Evolutionary conservation across 176 grass and related monocot genomes (phyloP), one percentile per base, ranked within the genome.

Genomic region (Saccharum spontaneum): DNA sequence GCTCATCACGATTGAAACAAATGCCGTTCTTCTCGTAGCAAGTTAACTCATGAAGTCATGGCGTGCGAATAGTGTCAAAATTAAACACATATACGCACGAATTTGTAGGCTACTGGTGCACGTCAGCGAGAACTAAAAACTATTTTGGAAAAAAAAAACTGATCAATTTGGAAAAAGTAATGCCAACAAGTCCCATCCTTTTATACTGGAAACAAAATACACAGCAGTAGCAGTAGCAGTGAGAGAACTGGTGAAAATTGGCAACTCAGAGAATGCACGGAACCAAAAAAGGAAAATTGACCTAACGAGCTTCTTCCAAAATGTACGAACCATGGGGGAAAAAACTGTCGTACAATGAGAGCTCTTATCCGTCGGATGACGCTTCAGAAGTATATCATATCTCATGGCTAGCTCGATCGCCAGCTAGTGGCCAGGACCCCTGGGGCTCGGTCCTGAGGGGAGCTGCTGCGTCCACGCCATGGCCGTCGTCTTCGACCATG

Each of bases 401-500:
- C 11, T 66, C 26, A 43, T 30, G n/a, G 13, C 59, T 26, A 39
- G 16, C 81, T 66, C 10, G 30, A 41, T 33, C 38, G 52, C 44
- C 17, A 30, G 59, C 88, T 90, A 82, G 54, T 90, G 88, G 20
- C 88, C 88, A 15, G 83, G 88, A 57, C 88, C 88, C 59, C 5
- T 90, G 18, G 72, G 18, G 65, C 88, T 90, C 2, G 88, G 88
- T 28, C 88, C 88, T 33, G 79, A 22, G 9, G 83, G 83, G 1
- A 90, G 88, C 83, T 90, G 83, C 78, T 84, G 78, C 41, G 72
- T 90, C 88, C 88, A 90, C 54, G 83, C 65, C 72, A 77, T 77
- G 43, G 76, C 83, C 78, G 75, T 79, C n/a, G 73, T 31, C 36
- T 44, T 14, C 52, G 79, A 26, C 71, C 78, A 62, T 17, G 71